Base-by-base conservation (phyloP, 768 basidiomycete species). In the Podaxis sp. region DNA sequence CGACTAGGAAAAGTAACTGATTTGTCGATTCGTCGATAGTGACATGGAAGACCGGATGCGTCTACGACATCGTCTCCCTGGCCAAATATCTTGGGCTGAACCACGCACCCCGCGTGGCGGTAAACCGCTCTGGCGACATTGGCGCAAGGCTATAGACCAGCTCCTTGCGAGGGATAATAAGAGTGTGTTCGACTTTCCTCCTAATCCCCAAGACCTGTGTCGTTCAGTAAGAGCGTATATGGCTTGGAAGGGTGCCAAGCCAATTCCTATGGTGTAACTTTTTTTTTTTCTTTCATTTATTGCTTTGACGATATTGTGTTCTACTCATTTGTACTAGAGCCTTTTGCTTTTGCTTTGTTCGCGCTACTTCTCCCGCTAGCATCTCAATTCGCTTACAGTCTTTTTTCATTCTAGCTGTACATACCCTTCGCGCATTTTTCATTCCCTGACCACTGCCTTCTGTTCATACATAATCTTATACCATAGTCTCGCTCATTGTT, bases 21-120 rank as follows among this genome's bases (percentile, higher is more conserved):
- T 27, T 24, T 11, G 25, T 4, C 24, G 61, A 4, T 68, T 55
- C 65, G 41, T 57, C 47, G 63, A 22, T 62, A 92, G 90, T 65
- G 90, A 93, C 64, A 92, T 93, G 91, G 77, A 77, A 46, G 87
- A 89, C 66, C 87, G 90, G 12, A 86, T 88, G 49, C 79, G 80
- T 53, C 82, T 90, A 76, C 82, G 86, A 40, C 75, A 76, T 15
- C 74, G 75, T 53, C 74, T 90, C 29, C 72, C 73, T 51, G 72
- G 77, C 3, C 77, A 80, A 57, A 69, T 86, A 29, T 70, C 69
- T 15, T 91, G 89, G 90, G 55, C 68, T 2, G 82, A 82, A 61
- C 81, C 83, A 0, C 63, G 64, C 27, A 55, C 83, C 11, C 54
- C 55, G 1, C 46, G 61, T 7, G 61, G 61, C 15, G 61, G 61